Percentiles rank a stretch among this genome's conserved stretches.
Conservation (phyloP, 768 basidiomycete species). For the Phanerochaete sordida region DNA sequence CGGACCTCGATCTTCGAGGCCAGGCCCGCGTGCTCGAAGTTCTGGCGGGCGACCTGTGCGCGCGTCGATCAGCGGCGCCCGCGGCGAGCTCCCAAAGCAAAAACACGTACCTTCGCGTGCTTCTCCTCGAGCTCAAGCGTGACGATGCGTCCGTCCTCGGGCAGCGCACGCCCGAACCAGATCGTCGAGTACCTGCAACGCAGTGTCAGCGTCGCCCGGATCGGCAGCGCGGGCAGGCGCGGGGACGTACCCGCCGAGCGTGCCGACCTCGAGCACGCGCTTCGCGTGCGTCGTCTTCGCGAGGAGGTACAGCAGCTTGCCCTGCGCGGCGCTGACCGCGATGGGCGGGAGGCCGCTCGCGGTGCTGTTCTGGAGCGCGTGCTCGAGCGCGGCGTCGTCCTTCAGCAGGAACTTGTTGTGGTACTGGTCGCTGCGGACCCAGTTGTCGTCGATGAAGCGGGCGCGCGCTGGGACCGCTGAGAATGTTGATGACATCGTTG, state of each 20-base stretch:
- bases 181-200: conserved; percentile 31
- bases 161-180: conserved; percentile 36
- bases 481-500: too few relatives aligned
- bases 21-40: conserved; percentile 53
- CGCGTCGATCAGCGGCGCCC: not conserved
- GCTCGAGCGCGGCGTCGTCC: conserved; percentile 40
- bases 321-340: conserved; percentile 50
- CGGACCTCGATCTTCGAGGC: conserved; percentile 45
- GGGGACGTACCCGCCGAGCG: conserved; percentile 52
- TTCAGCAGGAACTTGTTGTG: conserved; percentile 53
- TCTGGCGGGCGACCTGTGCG: conserved; percentile 51
- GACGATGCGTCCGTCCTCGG: conserved; percentile 45
- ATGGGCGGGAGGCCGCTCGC: conserved; percentile 48
- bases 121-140: conserved; percentile 43
- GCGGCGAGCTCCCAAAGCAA: not conserved
- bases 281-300: conserved; percentile 50
- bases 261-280: conserved; percentile 61
- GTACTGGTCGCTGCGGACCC: conserved; percentile 51
- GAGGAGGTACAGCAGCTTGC: conserved; percentile 53
- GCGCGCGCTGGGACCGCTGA: not conserved
- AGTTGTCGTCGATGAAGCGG: conserved; percentile 30
- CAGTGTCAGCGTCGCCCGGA: not conserved
- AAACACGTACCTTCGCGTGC: conserved; percentile 40
- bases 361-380: conserved; percentile 35
- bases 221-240: not conserved